These are phyloP conservation scores for Metschnikowia gruessii DNA, from an alignment of 805 yeast species.

Conservation along the genomic window DNA sequence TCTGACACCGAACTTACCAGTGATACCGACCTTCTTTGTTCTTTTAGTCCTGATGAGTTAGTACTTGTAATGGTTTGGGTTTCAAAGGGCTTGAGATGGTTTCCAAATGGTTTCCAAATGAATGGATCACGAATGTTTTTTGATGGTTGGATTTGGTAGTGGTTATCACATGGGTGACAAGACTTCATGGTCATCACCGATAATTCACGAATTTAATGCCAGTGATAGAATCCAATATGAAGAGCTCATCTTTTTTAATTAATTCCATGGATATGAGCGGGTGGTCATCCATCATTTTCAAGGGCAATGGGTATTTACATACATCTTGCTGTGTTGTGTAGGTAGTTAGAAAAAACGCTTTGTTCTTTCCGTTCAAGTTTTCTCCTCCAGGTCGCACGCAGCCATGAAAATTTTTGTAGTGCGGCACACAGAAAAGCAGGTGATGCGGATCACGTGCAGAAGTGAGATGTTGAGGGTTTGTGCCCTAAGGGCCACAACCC, in stretches of 20 bases:
- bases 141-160: no score
- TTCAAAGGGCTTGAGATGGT: slow-evolving; percentile 13
- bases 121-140: no score
- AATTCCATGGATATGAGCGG: neutral
- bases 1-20: slow-evolving; percentile 99
- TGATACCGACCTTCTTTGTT: slow-evolving; percentile 99
- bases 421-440: slow-evolving; percentile 12
- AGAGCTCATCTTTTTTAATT: no score
- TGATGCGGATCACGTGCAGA: slow-evolving; percentile 15
- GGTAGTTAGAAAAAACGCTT: slow-evolving; percentile 14
- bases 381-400: slow-evolving; percentile 8
- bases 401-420: slow-evolving; percentile 15
- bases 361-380: slow-evolving; percentile 11
- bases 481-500: slow-evolving; percentile 11
- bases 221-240: no score
- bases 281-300: neutral
- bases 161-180: no score
- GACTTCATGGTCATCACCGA: no score
- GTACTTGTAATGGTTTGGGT: no score
- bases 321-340: slow-evolving; percentile 22
- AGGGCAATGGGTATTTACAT: slow-evolving; percentile 10
- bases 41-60: slow-evolving; percentile 89
- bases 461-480: slow-evolving; percentile 11
- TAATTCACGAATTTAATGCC: no score
- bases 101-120: no score